A percentile compares a stretch with the other conserved stretches of the same genome.
These are phyloP conservation scores for Neonothopanus nambi DNA, from an alignment of 1,284 basidiomycete genomes.

Conservation along the genomic window DNA sequence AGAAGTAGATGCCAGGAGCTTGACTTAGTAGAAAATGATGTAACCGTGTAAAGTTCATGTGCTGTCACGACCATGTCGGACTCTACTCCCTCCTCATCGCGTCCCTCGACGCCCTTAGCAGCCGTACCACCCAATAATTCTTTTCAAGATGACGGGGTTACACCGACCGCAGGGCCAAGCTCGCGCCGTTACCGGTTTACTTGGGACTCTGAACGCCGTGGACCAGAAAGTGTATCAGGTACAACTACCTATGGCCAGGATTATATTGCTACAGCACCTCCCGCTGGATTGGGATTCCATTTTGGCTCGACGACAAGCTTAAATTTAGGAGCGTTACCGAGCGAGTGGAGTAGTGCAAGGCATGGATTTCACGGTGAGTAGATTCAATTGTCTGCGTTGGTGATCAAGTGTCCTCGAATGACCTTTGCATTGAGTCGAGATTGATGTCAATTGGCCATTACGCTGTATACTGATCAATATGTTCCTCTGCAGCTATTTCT, in stretches of 20 bases:
- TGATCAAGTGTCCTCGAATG: too few relatives aligned
- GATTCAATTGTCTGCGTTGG: too few relatives aligned
- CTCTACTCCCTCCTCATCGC: slow-evolving; percentile 3
- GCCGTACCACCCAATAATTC: background rate
- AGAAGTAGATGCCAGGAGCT: too few relatives aligned
- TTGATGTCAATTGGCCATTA: background rate
- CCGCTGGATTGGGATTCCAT: slow-evolving; percentile 9
- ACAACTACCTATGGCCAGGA: slow-evolving; percentile 62
- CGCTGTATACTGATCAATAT: slow-evolving; percentile 6
- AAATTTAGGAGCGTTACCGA: slow-evolving; percentile 36
- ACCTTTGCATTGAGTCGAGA: background rate
- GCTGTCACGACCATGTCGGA: slow-evolving; percentile 2
- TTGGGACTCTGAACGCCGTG: slow-evolving; percentile 60
- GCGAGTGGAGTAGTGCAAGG: slow-evolving; percentile 77
- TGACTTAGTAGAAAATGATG: too few relatives aligned
- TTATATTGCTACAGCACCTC: slow-evolving; percentile 42
- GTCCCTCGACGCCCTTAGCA: slow-evolving; percentile 7
- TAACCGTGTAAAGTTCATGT: too few relatives aligned
- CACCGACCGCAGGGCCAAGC: slow-evolving; percentile 5
- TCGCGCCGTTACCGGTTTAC: slow-evolving; percentile 45
- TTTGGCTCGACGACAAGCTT: slow-evolving; percentile 12
- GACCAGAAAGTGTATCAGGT: slow-evolving; percentile 67
- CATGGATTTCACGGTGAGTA: slow-evolving; percentile 78
- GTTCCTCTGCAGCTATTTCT: slow-evolving; percentile 39
- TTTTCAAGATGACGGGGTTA: background rate